Evolutionary conservation across 768 basidiomycete species (phyloP).

Genomic region (Coprinellus micaceus): DNA sequence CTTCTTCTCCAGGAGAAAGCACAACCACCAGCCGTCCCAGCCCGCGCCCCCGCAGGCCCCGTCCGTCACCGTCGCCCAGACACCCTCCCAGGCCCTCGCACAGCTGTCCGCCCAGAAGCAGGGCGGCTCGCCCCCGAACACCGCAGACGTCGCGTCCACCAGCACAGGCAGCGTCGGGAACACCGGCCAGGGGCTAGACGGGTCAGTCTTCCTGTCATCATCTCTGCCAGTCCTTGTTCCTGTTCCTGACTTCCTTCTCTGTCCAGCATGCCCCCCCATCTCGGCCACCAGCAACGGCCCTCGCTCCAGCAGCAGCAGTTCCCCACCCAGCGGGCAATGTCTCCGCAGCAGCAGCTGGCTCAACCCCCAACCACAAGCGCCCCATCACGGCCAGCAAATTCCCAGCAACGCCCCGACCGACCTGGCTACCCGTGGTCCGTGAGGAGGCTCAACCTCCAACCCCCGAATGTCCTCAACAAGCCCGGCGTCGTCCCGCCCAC

Average conservation of each 20-base stretch:
- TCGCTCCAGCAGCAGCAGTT: slow-evolving; percentile 13
- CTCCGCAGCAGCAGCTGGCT: slow-evolving; percentile 19
- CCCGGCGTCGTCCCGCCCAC: slow-evolving; percentile 62
- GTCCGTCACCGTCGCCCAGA: slow-evolving; percentile 56
- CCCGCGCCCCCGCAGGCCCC: slow-evolving; percentile 24
- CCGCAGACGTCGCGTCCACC: slow-evolving; percentile 15
- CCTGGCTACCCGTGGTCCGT: slow-evolving; percentile 83
- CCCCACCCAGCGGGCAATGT: slow-evolving; percentile 13
- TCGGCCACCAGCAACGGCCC: slow-evolving; percentile 11
- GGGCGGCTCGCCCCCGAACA: background rate
- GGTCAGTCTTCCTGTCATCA: slow-evolving; percentile 18
- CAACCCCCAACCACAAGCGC: slow-evolving; percentile 20
- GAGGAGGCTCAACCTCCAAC: slow-evolving; percentile 64
- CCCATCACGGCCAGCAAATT: slow-evolving; percentile 30
- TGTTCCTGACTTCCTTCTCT: slow-evolving; percentile 6
- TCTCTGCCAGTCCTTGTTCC: background rate
- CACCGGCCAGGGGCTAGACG: slow-evolving; percentile 22
- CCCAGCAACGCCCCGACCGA: slow-evolving; percentile 33
- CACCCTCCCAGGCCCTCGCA: slow-evolving; percentile 65
- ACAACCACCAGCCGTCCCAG: slow-evolving; percentile 32
- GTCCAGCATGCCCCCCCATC: slow-evolving; percentile 3
- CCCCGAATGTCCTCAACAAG: slow-evolving; percentile 61
- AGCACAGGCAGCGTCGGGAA: slow-evolving; percentile 32
- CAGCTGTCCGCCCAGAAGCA: slow-evolving; percentile 37
- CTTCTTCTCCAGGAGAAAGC: slow-evolving; percentile 91